Base-by-base conservation (phyloP, 1,139 yeast species). In the Geotrichum klebahnii region DNA sequence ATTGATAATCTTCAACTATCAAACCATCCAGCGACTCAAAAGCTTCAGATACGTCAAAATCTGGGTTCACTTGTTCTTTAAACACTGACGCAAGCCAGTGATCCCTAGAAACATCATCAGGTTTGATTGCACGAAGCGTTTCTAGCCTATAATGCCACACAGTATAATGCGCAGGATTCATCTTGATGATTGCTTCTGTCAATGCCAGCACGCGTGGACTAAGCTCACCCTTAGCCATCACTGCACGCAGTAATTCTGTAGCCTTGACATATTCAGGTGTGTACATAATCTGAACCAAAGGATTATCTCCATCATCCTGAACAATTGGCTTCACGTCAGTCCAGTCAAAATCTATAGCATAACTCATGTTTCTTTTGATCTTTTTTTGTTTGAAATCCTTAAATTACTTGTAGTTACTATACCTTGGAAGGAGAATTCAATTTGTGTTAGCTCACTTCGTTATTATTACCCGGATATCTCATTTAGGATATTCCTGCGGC, bases 91-190 rank as follows among this genome's bases (percentile, higher is more conserved):
- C 38, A 12, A 46, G 57, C 60, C 55, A 59, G 16, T 50, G 51
- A 6, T 54, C 52, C 24, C 47, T 46, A 8, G 61, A 58, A 2
- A 43, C 58, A 50, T 56, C 72, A 66, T 45, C 69, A 63, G 16
- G 68, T 56, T 57, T 80, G 60, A 55, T 59, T 40, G 62, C 47
- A 34, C 54, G 63, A 40, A 88, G 67, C 81, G 79, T 53, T 31
- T 81, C 75, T 55, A 71, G 80, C 16, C 97, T 72, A 67, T 84
- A 92, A 44, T 70, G 71, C 97, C 98, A 92, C 1, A 83, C 83
- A 0, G 96, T 84, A 65, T 92, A 92, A 67, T 90, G 97, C 0
- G 97, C 95, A 0, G 97, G 92, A 46, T 87, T 81, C 54, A 77
- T 62, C 14, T 71, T 77, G 50, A 94, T 82, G 2, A 85, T 83